A percentile compares a stretch with the other conserved stretches of the same genome.
phyloP scores from a whole-genome alignment of 1,139 yeast genomes.

The Casaregolazyma suthepensis region DNA sequence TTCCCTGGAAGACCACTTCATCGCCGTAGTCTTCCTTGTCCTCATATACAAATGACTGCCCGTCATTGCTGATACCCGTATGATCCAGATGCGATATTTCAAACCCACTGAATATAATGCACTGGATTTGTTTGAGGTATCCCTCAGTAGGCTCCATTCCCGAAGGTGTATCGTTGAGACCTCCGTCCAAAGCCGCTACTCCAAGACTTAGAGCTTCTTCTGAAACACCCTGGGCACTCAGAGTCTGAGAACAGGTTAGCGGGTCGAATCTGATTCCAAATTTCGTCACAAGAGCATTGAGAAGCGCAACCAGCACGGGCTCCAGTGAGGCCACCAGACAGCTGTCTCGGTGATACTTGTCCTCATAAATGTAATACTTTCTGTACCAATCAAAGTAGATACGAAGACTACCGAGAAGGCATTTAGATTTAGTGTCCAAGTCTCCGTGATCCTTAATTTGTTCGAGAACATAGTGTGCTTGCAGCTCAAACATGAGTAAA shows the following conservation, averaged over 20 bases:
- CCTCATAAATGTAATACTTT: slow-evolving; percentile 1
- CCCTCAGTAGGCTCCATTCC: slow-evolving; percentile 11
- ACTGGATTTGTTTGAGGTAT: slow-evolving; percentile 9
- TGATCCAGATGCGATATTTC: slow-evolving; percentile 7
- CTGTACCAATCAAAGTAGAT: slow-evolving; percentile 7
- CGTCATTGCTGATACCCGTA: background rate
- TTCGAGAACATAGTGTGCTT: background rate
- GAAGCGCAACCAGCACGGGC: background rate
- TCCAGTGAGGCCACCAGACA: background rate
- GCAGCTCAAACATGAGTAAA: background rate
- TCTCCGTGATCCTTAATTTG: background rate
- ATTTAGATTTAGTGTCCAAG: background rate
- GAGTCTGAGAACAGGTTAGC: slow-evolving; percentile 8
- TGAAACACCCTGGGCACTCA: slow-evolving; percentile 6
- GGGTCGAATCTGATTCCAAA: slow-evolving; percentile 9
- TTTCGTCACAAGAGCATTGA: background rate
- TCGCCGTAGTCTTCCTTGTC: slow-evolving; percentile 6
- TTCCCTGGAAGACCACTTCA: slow-evolving; percentile 7
- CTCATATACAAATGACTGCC: background rate
- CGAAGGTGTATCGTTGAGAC: slow-evolving; percentile 17
- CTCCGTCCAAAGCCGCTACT: slow-evolving; percentile 6
- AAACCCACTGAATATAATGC: slow-evolving; percentile 11
- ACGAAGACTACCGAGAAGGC: background rate
- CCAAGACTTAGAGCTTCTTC: slow-evolving; percentile 11
- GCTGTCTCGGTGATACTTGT: background rate